Conservation (phyloP, 106 monocot genomes). For the Allium fistulosum region DNA sequence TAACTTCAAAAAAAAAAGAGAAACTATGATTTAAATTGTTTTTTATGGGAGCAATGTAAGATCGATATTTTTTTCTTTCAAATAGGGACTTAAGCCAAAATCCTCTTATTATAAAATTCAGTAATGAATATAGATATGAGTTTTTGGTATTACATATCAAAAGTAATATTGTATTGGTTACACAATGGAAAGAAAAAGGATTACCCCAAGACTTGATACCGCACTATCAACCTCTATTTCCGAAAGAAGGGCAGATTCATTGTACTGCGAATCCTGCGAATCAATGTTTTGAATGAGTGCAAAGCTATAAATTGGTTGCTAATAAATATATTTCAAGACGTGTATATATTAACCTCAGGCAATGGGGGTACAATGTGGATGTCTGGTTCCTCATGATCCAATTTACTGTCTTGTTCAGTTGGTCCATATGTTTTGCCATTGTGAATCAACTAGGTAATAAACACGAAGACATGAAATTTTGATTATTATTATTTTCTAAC, state of each 20-base stretch:
- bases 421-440: constrained; percentile 2
- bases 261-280: constrained; percentile 5
- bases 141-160: too few relatives aligned
- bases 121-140: too few relatives aligned
- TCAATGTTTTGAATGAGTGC: constrained; percentile 1
- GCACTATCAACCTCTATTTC: constrained; percentile 25
- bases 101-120: too few relatives aligned
- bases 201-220: constrained; percentile 17
- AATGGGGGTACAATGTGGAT: not conserved
- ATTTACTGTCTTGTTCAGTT: not conserved
- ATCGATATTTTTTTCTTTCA: too few relatives aligned
- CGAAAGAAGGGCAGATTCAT: constrained; percentile 13
- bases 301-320: not conserved
- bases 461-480: not conserved
- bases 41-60: too few relatives aligned
- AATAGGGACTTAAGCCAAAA: too few relatives aligned
- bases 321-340: not conserved
- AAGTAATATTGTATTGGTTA: too few relatives aligned
- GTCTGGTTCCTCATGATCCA: not conserved
- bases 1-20: too few relatives aligned
- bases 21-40: too few relatives aligned
- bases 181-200: not conserved
- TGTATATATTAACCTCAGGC: constrained; percentile 4
- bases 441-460: constrained; percentile 13
- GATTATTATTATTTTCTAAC: not conserved